Conservation (phyloP, 2,329 filamentous ascomycete species). For the Graphilbum sp. region DNA sequence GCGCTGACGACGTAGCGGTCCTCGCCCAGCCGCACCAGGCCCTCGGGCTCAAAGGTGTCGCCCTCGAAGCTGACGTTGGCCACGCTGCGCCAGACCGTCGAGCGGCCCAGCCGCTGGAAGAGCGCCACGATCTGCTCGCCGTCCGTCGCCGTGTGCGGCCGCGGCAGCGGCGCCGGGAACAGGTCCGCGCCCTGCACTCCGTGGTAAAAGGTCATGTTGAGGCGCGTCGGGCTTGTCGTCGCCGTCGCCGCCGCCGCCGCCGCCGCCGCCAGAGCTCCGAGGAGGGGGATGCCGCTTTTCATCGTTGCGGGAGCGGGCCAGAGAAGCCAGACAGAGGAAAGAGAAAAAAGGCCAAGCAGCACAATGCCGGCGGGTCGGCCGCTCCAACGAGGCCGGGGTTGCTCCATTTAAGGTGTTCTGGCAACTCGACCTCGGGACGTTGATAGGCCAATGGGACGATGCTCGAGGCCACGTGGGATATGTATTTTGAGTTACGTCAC, state of each 20-base stretch:
- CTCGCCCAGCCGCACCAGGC: slow-evolving; percentile 24
- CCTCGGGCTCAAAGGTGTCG: slow-evolving; percentile 31
- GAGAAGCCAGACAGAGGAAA: too few species aligned
- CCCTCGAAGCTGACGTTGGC: slow-evolving; percentile 25
- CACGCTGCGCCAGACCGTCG: slow-evolving; percentile 25
- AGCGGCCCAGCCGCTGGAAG: slow-evolving; percentile 19
- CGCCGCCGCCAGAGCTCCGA: neutral
- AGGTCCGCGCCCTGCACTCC: slow-evolving; percentile 12
- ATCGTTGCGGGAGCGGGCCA: too few species aligned
- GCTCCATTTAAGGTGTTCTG: too few species aligned
- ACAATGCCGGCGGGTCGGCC: too few species aligned
- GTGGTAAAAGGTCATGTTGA: slow-evolving; percentile 2
- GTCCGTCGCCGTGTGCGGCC: slow-evolving; percentile 18
- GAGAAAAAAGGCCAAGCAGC: too few species aligned
- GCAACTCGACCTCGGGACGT: too few species aligned
- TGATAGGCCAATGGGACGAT: too few species aligned
- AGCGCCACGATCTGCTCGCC: slow-evolving; percentile 20
- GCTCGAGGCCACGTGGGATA: too few species aligned
- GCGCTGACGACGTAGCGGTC: slow-evolving; percentile 28
- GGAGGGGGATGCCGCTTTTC: neutral
- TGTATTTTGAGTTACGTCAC: too few species aligned
- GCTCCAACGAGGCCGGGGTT: too few species aligned
- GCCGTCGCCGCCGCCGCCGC: neutral
- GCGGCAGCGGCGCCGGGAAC: slow-evolving; percentile 18
- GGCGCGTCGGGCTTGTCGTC: neutral